phyloP scores from a whole-genome alignment of 148 eudicot genomes.

The Spergularia marina region DNA sequence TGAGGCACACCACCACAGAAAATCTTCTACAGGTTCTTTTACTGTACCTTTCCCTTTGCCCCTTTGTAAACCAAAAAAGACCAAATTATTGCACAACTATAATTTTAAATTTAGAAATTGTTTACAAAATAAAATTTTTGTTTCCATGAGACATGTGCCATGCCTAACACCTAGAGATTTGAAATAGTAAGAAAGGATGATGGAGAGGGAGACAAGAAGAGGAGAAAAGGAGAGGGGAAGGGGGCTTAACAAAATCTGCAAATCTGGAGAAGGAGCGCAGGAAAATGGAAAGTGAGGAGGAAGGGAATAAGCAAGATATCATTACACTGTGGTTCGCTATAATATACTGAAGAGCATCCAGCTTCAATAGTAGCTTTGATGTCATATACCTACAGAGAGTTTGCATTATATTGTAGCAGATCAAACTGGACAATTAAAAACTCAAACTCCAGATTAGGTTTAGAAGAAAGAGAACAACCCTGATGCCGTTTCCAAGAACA shows the following conservation, averaged over 20 bases:
- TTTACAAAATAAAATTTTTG: too few species aligned
- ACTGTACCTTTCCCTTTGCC: too few species aligned
- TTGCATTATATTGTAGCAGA: conserved; percentile 15
- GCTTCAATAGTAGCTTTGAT: conserved; percentile 71
- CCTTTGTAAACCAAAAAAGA: too few species aligned
- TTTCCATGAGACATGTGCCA: too few species aligned
- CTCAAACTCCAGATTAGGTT: conserved; percentile 1
- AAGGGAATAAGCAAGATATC: conserved; percentile 10
- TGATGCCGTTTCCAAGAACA: conserved; percentile 82
- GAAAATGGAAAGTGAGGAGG: neutral
- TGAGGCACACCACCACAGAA: too few species aligned
- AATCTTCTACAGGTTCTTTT: too few species aligned
- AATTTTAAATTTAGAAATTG: too few species aligned
- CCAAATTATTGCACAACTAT: too few species aligned
- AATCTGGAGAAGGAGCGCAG: neutral
- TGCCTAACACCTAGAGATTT: too few species aligned
- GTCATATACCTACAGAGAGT: conserved; percentile 69
- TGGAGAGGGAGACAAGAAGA: neutral
- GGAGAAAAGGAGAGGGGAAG: neutral
- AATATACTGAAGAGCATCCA: conserved; percentile 78
- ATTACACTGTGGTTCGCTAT: conserved; percentile 71
- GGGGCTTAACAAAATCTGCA: neutral
- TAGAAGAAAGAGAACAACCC: conserved; percentile 53
- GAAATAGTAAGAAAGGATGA: neutral
- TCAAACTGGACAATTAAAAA: conserved; percentile 7